Percentiles rank a stretch among this genome's conserved stretches.
Conservation (phyloP, 768 basidiomycete species). For the Porphyrellus cyaneotinctus region DNA sequence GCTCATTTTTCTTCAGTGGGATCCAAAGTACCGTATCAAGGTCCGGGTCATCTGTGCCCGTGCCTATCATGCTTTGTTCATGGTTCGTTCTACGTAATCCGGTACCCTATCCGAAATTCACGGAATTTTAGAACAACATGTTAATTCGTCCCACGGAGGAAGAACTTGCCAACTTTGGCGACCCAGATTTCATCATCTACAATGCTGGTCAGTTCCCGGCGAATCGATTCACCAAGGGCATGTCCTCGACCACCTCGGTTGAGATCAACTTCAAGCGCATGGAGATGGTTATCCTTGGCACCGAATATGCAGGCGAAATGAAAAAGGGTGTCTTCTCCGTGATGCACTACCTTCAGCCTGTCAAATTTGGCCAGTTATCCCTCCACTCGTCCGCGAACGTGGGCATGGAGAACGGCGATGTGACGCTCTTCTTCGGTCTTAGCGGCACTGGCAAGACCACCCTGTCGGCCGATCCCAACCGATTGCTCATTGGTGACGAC, state of each 20-base stretch:
- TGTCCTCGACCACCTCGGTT: slow-evolving; percentile 98
- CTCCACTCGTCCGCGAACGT: slow-evolving; percentile 98
- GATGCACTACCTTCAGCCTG: slow-evolving; percentile 99
- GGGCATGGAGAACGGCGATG: slow-evolving; percentile 82
- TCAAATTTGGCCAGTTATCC: slow-evolving; percentile 97
- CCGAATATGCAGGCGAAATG: slow-evolving; percentile 99
- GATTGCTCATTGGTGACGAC: slow-evolving; percentile 95
- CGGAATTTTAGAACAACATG: slow-evolving; percentile 82
- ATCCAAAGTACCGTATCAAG: slow-evolving; percentile 99
- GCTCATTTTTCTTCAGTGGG: slow-evolving; percentile 58
- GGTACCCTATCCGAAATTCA: slow-evolving; percentile 6
- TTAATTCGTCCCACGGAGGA: slow-evolving; percentile 96
- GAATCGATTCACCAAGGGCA: slow-evolving; percentile 99
- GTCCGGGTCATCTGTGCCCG: slow-evolving; percentile 98
- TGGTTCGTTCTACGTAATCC: slow-evolving; percentile 53
- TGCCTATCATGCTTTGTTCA: slow-evolving; percentile 98
- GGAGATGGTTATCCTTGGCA: slow-evolving; percentile 99
- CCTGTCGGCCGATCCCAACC: slow-evolving; percentile 91
- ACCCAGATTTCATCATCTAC: slow-evolving; percentile 99
- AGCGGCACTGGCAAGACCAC: slow-evolving; percentile 99
- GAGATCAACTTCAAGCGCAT: slow-evolving; percentile 99
- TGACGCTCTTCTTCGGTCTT: slow-evolving; percentile 98
- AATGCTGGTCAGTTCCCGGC: slow-evolving; percentile 99
- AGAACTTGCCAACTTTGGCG: slow-evolving; percentile 90
- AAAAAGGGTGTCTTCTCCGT: slow-evolving; percentile 99